These are phyloP conservation scores for Stephania japonica DNA, from an alignment of 164 flowering plant genomes.

Conservation along the genomic window DNA sequence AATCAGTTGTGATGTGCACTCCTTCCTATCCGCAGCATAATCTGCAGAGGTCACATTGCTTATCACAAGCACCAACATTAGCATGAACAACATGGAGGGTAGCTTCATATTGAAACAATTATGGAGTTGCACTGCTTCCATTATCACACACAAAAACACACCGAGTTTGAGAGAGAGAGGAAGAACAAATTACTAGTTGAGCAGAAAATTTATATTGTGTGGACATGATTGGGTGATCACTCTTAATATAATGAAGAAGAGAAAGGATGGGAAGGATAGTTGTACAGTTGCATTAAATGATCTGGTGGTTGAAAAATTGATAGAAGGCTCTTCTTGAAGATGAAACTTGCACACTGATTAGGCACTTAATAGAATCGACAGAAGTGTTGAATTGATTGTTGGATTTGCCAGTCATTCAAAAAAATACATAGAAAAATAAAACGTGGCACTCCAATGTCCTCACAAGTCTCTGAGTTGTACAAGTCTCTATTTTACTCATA, in stretches of 20 bases:
- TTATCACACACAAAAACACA: not conserved
- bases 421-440: too few species aligned
- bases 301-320: too few species aligned
- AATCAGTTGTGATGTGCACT: slow-evolving; percentile 46
- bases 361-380: too few species aligned
- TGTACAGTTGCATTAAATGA: not conserved
- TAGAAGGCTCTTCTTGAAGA: too few species aligned
- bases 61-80: slow-evolving; percentile 4
- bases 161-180: not conserved
- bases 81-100: slow-evolving; percentile 8
- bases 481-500: too few species aligned
- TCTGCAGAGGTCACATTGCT: slow-evolving; percentile 29
- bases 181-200: not conserved
- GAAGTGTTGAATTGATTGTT: too few species aligned
- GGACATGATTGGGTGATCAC: not conserved
- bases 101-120: not conserved
- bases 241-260: not conserved
- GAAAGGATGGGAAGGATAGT: not conserved
- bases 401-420: too few species aligned
- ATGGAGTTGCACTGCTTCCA: not conserved
- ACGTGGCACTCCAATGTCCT: not conserved
- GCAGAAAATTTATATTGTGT: not conserved
- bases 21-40: slow-evolving; percentile 39
- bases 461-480: not conserved
- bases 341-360: too few species aligned